Base-by-base conservation (phyloP, 2,329 filamentous ascomycete genomes). In the Chalaropsis thielavioides region DNA sequence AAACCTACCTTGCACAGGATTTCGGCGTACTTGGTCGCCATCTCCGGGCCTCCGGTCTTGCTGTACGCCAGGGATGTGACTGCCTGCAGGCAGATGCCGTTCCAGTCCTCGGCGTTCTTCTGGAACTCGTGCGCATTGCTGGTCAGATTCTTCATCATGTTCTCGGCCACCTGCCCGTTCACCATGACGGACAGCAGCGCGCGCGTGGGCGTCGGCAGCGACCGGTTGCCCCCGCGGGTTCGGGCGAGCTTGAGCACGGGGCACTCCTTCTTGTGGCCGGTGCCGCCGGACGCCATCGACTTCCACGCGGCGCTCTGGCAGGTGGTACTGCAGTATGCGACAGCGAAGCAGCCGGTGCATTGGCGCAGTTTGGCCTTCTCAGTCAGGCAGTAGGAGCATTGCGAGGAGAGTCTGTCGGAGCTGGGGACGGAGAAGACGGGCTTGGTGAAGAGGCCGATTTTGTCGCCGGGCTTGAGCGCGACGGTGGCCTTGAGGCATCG, bases 221-320 rank as follows among this genome's bases (percentile, higher is more conserved):
- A 70, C 67, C 71, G 64, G 31, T 69, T 67, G 49, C 69, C 69
- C 6, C 73, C 70, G 56, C 71, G 70, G 58, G 70, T 71, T 22
- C 78, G 73, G 22, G 79, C 75, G 60, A 74, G 76, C 68, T 71
- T 69, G 67, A 80, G 74, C 40, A 75, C 72, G 35, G 72, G 72
- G 74, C 83, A 86, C 74, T 86, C 83, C 58, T 72, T 73, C 69
- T 77, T 76, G 73, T 86, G 83, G 49, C 76, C 74, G 1, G 43
- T 41, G 22, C 24, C 44, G 1, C 63, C 63, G 2, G 46, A 41
- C 27, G 31, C 24, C 17, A 41, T 24, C 31, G 72, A 71, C 7
- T 72, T 72, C 83, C 83, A 86, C 70, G 81, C 78, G 1, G 76
- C 73, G 27, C 74, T 74, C 73, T 86, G 83, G 72, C 83, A 86